phyloP scores from a whole-genome alignment of 495 filamentous ascomycete species.

The Poronia punctata region DNA sequence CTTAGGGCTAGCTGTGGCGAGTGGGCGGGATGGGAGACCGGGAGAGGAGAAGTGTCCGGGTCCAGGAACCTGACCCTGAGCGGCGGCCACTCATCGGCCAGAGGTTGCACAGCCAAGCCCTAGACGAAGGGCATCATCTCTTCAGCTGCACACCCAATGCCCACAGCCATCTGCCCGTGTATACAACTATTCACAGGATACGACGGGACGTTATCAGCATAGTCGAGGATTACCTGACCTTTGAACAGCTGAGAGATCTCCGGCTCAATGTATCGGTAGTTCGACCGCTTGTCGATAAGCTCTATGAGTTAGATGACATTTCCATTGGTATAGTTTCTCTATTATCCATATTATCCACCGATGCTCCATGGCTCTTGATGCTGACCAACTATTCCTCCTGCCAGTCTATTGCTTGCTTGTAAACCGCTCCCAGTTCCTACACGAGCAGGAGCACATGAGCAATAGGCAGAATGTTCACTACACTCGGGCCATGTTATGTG shows the following conservation, averaged over 20 bases:
- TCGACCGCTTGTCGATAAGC: constrained; percentile 60
- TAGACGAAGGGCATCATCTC: constrained; percentile 16
- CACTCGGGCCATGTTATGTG: constrained; percentile 60
- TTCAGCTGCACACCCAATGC: constrained; percentile 21
- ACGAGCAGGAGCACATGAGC: constrained; percentile 56
- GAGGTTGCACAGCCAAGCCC: constrained; percentile 10
- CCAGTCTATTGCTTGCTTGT: constrained; percentile 63
- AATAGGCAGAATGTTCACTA: constrained; percentile 64
- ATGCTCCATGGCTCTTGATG: constrained; percentile 7
- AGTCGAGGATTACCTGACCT: constrained; percentile 46
- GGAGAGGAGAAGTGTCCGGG: constrained; percentile 11
- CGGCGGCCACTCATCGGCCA: constrained; percentile 22
- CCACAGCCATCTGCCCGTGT: constrained; percentile 43
- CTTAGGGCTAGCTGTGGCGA: too few species aligned
- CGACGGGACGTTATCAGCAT: constrained; percentile 44
- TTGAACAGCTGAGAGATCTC: constrained; percentile 60
- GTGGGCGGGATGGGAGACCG: constrained; percentile 17
- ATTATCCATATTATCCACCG: constrained; percentile 5
- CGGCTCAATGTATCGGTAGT: constrained; percentile 65
- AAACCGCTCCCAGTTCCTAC: constrained; percentile 61
- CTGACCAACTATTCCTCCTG: not conserved
- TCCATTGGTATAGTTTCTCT: constrained; percentile 43
- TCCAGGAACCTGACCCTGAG: constrained; percentile 17
- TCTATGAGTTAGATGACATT: constrained; percentile 62
- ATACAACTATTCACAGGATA: constrained; percentile 47